Evolutionary conservation across 257 asterid genomes (phyloP).

Genomic region (Primulina tabacum): DNA sequence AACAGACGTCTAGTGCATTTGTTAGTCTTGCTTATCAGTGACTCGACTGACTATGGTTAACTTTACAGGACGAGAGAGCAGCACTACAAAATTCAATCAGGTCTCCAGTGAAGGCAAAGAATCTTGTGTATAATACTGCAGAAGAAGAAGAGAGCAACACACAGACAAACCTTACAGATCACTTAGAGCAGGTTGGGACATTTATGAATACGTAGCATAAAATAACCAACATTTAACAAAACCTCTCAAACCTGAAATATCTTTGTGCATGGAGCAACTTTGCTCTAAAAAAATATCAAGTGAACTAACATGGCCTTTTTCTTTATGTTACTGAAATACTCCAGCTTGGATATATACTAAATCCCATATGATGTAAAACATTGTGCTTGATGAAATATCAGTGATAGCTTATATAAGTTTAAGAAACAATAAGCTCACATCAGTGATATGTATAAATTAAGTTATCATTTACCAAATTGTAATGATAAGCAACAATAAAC

Average conservation of each 20-base stretch:
- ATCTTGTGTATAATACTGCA: not conserved
- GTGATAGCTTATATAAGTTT: constrained; percentile 14
- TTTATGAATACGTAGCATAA: not conserved
- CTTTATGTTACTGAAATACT: not conserved
- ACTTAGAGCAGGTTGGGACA: constrained; percentile 24
- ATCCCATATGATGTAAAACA: not conserved
- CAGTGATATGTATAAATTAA: constrained; percentile 9
- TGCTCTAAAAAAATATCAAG: not conserved
- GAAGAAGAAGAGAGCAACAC: constrained; percentile 8
- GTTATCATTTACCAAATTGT: constrained; percentile 19
- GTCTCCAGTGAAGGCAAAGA: constrained; percentile 24
- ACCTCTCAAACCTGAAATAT: not conserved
- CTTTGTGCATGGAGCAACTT: not conserved
- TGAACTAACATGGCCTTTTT: not conserved
- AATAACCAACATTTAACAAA: not conserved
- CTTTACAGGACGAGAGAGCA: constrained; percentile 35
- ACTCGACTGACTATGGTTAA: constrained; percentile 22
- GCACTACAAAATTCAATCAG: constrained; percentile 15
- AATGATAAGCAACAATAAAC: constrained; percentile 20
- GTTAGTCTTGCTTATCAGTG: constrained; percentile 16
- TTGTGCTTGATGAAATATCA: not conserved
- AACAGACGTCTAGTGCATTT: constrained; percentile 19
- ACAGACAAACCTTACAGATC: constrained; percentile 17
- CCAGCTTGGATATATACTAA: not conserved
- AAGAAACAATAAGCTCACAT: constrained; percentile 3